phyloP scores from a whole-genome alignment of 2,329 filamentous ascomycete species.

The Cyclaneusma minus region DNA sequence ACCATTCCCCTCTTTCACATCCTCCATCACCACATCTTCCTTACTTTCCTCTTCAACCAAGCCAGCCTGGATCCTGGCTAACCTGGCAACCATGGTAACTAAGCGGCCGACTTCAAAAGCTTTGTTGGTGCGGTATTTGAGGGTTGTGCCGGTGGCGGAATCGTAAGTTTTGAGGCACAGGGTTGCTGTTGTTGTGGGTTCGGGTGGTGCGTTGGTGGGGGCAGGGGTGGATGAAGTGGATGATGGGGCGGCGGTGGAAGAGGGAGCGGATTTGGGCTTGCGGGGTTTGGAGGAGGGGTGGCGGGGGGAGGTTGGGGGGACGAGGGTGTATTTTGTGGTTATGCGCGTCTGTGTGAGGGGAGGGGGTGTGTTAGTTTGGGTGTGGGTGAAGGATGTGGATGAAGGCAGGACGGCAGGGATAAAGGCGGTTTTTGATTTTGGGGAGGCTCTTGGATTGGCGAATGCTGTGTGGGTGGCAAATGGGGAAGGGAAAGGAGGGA shows the following conservation, averaged over 20 bases:
- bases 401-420: too few relatives aligned
- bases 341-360: slow-evolving; percentile 57
- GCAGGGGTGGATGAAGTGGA: slow-evolving; percentile 15
- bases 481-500: slow-evolving; percentile 3
- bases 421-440: too few relatives aligned
- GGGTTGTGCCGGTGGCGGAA: slow-evolving; percentile 44
- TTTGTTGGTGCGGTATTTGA: slow-evolving; percentile 88
- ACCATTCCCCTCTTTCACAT: slow-evolving; percentile 20
- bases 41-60: slow-evolving; percentile 25
- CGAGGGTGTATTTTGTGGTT: slow-evolving; percentile 80
- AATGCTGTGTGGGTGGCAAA: background rate
- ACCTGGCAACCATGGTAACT: slow-evolving; percentile 55
- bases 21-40: slow-evolving; percentile 18
- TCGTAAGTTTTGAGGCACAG: slow-evolving; percentile 14
- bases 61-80: slow-evolving; percentile 56
- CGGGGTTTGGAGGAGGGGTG: slow-evolving; percentile 8
- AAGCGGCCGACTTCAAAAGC: slow-evolving; percentile 78
- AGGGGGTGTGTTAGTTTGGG: slow-evolving; percentile 6
- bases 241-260: slow-evolving; percentile 15
- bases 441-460: too few relatives aligned
- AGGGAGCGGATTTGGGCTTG: slow-evolving; percentile 17
- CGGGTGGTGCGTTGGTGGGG: slow-evolving; percentile 11
- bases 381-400: too few relatives aligned
- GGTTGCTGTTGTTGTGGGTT: slow-evolving; percentile 16
- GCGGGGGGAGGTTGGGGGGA: slow-evolving; percentile 20